Conservation (phyloP, 1,284 basidiomycete genomes). For the Earliella scabrosa region DNA sequence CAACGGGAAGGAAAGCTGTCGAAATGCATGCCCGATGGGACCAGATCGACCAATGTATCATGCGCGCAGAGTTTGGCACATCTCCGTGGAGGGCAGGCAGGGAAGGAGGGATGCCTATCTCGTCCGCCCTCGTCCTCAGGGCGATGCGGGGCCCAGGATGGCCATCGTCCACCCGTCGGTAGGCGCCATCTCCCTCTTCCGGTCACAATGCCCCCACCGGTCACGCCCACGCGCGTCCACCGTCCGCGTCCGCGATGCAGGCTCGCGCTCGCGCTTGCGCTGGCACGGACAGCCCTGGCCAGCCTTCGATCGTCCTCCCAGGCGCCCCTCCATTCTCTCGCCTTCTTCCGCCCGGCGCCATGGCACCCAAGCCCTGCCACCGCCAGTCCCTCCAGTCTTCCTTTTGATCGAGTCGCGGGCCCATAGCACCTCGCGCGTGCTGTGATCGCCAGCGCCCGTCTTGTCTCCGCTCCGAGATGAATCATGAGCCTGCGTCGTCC, state of each 20-base stretch:
- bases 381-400: neutral
- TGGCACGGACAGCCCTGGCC: neutral
- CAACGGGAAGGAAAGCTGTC: slow-evolving; percentile 21
- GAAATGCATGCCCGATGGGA: slow-evolving; percentile 23
- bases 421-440: too few relatives aligned
- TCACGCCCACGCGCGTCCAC: neutral
- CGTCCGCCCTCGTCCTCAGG: slow-evolving; percentile 5
- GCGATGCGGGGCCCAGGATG: slow-evolving; percentile 18
- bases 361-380: neutral
- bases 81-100: slow-evolving; percentile 14
- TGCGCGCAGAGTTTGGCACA: slow-evolving; percentile 16
- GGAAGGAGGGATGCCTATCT: slow-evolving; percentile 14
- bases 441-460: neutral
- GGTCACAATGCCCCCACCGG: neutral
- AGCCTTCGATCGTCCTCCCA: slow-evolving; percentile 19
- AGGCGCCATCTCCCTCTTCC: slow-evolving; percentile 4
- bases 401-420: neutral
- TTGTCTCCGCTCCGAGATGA: neutral
- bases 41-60: slow-evolving; percentile 29
- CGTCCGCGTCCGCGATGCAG: neutral
- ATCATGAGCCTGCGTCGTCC: neutral
- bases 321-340: slow-evolving; percentile 11
- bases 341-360: neutral
- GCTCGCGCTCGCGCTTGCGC: too few relatives aligned
- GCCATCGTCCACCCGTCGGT: slow-evolving; percentile 12